Evolutionary conservation across 768 basidiomycete species (phyloP), one percentile per base, ranked within the genome.

Genomic region (Rhodosporidiobolus sp.): DNA sequence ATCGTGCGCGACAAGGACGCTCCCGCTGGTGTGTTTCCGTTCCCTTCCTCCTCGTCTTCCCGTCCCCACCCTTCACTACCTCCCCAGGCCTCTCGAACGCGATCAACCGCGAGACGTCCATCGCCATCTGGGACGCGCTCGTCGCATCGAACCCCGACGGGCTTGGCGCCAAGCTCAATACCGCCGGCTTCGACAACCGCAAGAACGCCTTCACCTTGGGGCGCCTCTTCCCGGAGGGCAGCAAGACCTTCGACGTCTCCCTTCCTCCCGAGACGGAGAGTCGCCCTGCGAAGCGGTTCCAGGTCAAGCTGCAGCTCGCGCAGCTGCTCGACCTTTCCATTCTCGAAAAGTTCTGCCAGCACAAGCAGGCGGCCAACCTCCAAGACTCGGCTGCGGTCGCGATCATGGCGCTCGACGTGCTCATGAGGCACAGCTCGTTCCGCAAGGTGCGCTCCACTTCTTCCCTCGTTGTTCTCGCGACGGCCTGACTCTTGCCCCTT

Each of bases 291-390:
- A 48, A 68, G n/a, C 34, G 46, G 20, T 74, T 69, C 56, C 60
- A 66, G 24, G 68, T 74, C 73, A 74, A 69, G 56, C 55, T 74
- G 28, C 50, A 55, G 56, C 68, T 69, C 60, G 73, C 73, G 6
- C 67, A 74, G 45, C 38, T 63, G n/a, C 61, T 74, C 60, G 65
- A 74, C 59, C 55, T 70, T 50, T 11, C 24, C 9, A 35, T 74
- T 43, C 64, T 66, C 56, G 64, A 69, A 26, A 46, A 35, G 30
- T 63, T 66, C 60, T 60, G 60, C 48, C 0, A 28, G 28, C 57
- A 52, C 56, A n/a, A 60, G 32, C 12, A 58, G 14, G 50, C 48
- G 14, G 49, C 54, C 19, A 66, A 63, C 50, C 12, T 69, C n/a
- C 32, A 34, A 1, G 73, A 74, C 56, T 46, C 43, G 24, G 65